phyloP scores from a whole-genome alignment of 2,329 filamentous ascomycete genomes.

The Aspergillus uvarum region DNA sequence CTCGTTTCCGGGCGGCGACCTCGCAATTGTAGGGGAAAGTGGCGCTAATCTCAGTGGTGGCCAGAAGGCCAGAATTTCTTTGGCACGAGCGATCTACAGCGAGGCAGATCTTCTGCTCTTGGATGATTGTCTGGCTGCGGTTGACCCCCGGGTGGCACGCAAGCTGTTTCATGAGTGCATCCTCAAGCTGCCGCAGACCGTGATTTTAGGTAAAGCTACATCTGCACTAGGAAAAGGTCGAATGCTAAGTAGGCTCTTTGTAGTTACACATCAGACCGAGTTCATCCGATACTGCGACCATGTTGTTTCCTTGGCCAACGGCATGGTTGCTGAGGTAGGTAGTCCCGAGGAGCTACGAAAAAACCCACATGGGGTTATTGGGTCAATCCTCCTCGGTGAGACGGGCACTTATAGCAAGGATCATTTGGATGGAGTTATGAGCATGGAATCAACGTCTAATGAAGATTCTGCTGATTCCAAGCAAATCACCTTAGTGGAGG shows the following conservation, averaged over 20 bases:
- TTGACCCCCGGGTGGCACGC: not conserved
- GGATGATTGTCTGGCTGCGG: conserved; percentile 45
- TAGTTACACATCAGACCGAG: not conserved
- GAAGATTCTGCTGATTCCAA: not conserved
- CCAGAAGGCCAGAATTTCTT: conserved; percentile 60
- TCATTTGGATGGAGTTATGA: too few relatives aligned
- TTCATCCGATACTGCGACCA: not conserved
- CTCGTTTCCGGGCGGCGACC: conserved; percentile 55
- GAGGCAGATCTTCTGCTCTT: conserved; percentile 55
- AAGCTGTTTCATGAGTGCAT: not conserved
- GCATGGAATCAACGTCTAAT: too few relatives aligned
- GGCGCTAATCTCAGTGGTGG: conserved; percentile 63
- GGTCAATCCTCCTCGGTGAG: not conserved
- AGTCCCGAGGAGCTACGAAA: not conserved
- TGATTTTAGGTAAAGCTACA: not conserved
- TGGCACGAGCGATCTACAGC: conserved; percentile 59
- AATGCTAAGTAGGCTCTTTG: not conserved
- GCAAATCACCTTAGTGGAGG: not conserved
- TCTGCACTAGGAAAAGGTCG: not conserved
- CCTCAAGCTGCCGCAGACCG: not conserved
- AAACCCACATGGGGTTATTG: not conserved
- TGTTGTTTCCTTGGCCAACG: not conserved
- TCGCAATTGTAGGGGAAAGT: conserved; percentile 61
- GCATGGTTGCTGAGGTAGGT: not conserved
- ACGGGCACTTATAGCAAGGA: not conserved